phyloP scores from a whole-genome alignment of 768 basidiomycete genomes.

The Plicaturopsis crispa region DNA sequence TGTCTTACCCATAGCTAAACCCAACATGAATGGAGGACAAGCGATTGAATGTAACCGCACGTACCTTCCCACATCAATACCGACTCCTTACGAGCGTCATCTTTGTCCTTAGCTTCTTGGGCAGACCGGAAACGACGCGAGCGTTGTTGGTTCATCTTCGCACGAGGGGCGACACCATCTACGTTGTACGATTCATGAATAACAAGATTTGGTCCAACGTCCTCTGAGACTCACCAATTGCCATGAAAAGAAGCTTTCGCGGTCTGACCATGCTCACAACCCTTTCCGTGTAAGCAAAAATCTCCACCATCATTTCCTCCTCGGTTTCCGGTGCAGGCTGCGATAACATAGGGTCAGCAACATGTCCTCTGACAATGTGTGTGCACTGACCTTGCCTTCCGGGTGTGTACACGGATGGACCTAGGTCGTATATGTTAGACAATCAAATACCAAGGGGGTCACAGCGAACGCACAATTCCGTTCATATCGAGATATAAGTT shows the following conservation, averaged over 20 bases:
- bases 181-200: not conserved
- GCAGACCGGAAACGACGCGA: slow-evolving; percentile 92
- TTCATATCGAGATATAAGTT: slow-evolving; percentile 99
- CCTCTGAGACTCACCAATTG: slow-evolving; percentile 68
- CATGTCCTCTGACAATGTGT: not conserved
- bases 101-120: slow-evolving; percentile 93
- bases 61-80: slow-evolving; percentile 80
- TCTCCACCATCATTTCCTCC: slow-evolving; percentile 98
- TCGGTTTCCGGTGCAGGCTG: slow-evolving; percentile 96
- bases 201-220: not conserved
- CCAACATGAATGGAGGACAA: slow-evolving; percentile 2
- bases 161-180: slow-evolving; percentile 97
- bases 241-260: slow-evolving; percentile 94
- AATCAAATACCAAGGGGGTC: not conserved
- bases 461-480: slow-evolving; percentile 69
- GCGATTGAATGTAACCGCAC: slow-evolving; percentile 9
- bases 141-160: slow-evolving; percentile 99
- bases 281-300: slow-evolving; percentile 94
- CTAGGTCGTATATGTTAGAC: slow-evolving; percentile 26
- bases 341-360: slow-evolving; percentile 2
- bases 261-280: slow-evolving; percentile 97
- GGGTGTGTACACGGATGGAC: slow-evolving; percentile 99
- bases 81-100: slow-evolving; percentile 77
- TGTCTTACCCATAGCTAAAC: slow-evolving; percentile 85
- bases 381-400: slow-evolving; percentile 71